Evolutionary conservation across 108 stramenopile genomes (phyloP).

Genomic region (Pseudonitzschia multistriata): DNA sequence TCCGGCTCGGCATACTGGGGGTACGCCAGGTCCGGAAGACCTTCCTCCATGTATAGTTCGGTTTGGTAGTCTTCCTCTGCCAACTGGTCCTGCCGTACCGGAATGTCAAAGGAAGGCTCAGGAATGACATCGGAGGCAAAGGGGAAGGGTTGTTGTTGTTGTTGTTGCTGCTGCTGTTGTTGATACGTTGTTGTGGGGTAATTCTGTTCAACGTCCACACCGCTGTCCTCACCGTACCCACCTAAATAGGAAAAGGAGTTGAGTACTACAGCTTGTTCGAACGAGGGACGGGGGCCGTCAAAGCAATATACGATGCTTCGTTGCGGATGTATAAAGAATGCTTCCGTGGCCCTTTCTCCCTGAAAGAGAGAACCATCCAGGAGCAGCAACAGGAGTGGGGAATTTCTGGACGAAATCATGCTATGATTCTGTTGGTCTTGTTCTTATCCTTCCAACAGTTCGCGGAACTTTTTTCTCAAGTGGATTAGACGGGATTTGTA

Average conservation of each 20-base stretch:
- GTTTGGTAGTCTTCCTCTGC: background rate
- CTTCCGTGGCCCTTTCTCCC: background rate
- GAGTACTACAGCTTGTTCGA: background rate
- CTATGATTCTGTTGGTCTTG: background rate
- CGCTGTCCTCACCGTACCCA: background rate
- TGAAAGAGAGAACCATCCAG: constrained; percentile 12
- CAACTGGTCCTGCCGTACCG: background rate
- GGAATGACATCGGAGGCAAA: constrained; percentile 1
- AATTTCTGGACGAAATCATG: constrained; percentile 8
- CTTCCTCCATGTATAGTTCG: background rate
- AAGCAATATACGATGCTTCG: background rate
- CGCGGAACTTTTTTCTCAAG: background rate
- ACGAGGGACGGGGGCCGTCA: background rate
- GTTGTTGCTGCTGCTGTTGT: background rate
- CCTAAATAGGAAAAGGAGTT: constrained; percentile 11
- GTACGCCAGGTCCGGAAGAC: background rate
- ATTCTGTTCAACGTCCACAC: background rate
- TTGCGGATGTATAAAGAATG: background rate
- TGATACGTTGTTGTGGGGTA: background rate
- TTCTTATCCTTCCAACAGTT: background rate
- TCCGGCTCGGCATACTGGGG: background rate
- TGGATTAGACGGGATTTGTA: too few species aligned
- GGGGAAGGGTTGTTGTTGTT: constrained; percentile 3
- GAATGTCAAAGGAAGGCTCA: background rate
- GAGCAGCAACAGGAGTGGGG: constrained; percentile 7